These are phyloP conservation scores for Aspergillus carlsbadensis DNA, from an alignment of 495 filamentous ascomycete species.

Conservation along the genomic window DNA sequence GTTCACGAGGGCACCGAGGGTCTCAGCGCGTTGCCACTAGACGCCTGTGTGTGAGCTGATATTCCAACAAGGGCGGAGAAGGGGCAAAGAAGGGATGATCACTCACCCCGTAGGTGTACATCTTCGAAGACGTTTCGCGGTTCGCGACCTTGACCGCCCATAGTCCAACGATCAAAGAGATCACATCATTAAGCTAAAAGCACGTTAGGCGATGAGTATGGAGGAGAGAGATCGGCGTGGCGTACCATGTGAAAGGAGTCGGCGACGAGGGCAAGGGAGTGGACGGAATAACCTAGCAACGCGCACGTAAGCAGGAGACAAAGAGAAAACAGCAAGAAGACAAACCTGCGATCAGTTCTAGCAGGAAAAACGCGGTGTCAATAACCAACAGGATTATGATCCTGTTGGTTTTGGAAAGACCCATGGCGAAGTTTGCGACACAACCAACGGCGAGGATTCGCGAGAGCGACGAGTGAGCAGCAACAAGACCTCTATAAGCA, in stretches of 20 bases:
- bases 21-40: slow-evolving; percentile 97
- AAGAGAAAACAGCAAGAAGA: not conserved
- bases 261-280: slow-evolving; percentile 89
- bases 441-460: slow-evolving; percentile 26
- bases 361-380: slow-evolving; percentile 82
- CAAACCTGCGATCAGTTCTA: slow-evolving; percentile 78
- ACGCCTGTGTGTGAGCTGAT: slow-evolving; percentile 26
- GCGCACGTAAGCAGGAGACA: slow-evolving; percentile 15
- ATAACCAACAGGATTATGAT: slow-evolving; percentile 92
- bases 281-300: slow-evolving; percentile 67
- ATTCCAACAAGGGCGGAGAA: slow-evolving; percentile 6
- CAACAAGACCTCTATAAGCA: not conserved
- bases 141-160: slow-evolving; percentile 92
- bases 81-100: slow-evolving; percentile 7
- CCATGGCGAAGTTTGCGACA: slow-evolving; percentile 57
- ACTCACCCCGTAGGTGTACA: slow-evolving; percentile 90
- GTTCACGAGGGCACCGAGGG: slow-evolving; percentile 90
- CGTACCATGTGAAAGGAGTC: slow-evolving; percentile 98
- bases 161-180: slow-evolving; percentile 85
- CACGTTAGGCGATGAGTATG: slow-evolving; percentile 10
- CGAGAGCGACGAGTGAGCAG: not conserved
- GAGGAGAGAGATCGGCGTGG: not conserved
- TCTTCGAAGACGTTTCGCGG: slow-evolving; percentile 73
- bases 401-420: slow-evolving; percentile 85
- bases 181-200: slow-evolving; percentile 80